phyloP scores from a whole-genome alignment of 768 basidiomycete species.

The Lyophyllum shimeji region DNA sequence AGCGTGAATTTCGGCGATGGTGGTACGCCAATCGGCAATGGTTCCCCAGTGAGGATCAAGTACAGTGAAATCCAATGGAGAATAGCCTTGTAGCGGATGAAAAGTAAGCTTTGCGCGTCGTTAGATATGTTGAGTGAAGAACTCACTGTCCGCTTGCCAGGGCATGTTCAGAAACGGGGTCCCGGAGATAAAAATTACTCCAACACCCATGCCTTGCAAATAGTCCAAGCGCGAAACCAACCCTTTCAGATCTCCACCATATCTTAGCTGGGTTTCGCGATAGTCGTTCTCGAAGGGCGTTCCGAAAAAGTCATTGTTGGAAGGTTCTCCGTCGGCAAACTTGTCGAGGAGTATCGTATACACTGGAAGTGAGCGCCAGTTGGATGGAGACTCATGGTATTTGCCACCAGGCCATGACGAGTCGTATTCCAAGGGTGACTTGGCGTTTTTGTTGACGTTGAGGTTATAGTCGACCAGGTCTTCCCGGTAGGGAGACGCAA shows the following conservation, averaged over 20 bases:
- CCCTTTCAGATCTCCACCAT: slow-evolving; percentile 87
- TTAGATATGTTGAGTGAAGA: not conserved
- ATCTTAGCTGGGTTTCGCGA: slow-evolving; percentile 86
- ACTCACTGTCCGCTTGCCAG: slow-evolving; percentile 95
- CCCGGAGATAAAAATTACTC: slow-evolving; percentile 86
- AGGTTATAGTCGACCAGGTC: slow-evolving; percentile 74
- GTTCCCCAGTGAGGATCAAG: slow-evolving; percentile 94
- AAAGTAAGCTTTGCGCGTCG: slow-evolving; percentile 5
- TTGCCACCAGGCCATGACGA: slow-evolving; percentile 58
- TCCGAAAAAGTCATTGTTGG: slow-evolving; percentile 88
- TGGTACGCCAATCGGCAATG: slow-evolving; percentile 71
- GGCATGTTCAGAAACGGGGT: slow-evolving; percentile 94
- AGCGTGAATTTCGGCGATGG: slow-evolving; percentile 76
- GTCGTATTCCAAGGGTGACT: slow-evolving; percentile 63
- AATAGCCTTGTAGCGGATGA: slow-evolving; percentile 63
- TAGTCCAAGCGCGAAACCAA: slow-evolving; percentile 78
- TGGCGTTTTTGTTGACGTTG: slow-evolving; percentile 74
- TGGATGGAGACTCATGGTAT: slow-evolving; percentile 77
- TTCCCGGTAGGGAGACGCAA: slow-evolving; percentile 66
- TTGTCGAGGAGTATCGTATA: slow-evolving; percentile 90
- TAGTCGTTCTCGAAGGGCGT: slow-evolving; percentile 82
- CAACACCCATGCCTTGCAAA: slow-evolving; percentile 84
- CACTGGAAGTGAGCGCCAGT: slow-evolving; percentile 82
- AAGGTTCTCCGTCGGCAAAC: slow-evolving; percentile 90
- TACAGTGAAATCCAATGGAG: slow-evolving; percentile 87